Conservation (phyloP, 164 flowering plant genomes). For the Sedum album region DNA sequence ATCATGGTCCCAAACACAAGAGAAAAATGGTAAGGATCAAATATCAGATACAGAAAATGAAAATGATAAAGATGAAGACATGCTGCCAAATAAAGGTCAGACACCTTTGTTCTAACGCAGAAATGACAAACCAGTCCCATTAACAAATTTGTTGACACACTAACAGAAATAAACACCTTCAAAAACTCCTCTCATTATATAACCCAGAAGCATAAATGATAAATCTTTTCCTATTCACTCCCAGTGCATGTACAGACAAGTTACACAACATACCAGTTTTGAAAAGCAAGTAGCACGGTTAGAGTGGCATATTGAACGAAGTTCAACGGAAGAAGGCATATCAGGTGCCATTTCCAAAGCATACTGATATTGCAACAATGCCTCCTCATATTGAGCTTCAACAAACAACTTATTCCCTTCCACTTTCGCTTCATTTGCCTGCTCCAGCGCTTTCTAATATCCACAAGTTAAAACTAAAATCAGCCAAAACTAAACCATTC, state of each 20-base stretch:
- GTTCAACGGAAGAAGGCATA: slow-evolving; percentile 39
- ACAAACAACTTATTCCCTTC: slow-evolving; percentile 72
- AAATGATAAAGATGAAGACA: background rate
- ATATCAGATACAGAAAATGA: background rate
- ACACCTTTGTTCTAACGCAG: background rate
- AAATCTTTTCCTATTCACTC: background rate
- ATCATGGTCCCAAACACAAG: background rate
- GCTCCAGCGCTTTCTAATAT: slow-evolving; percentile 45
- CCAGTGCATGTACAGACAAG: background rate
- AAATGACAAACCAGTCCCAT: background rate
- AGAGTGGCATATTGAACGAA: slow-evolving; percentile 78
- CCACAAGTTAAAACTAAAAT: background rate
- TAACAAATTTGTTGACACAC: background rate
- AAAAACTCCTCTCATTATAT: background rate
- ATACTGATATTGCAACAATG: slow-evolving; percentile 50
- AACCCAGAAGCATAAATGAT: background rate
- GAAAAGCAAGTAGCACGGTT: slow-evolving; percentile 70
- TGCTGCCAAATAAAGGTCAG: background rate
- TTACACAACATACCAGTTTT: slow-evolving; percentile 48
- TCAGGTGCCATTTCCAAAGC: slow-evolving; percentile 59
- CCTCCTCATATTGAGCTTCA: slow-evolving; percentile 67
- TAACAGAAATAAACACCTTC: background rate
- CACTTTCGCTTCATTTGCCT: slow-evolving; percentile 70
- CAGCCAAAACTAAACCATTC: background rate
- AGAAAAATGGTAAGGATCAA: background rate